A percentile compares a stretch with the other conserved stretches of the same genome.
phyloP scores from a whole-genome alignment of 495 filamentous ascomycete genomes.

The Talaromyces adpressus region DNA sequence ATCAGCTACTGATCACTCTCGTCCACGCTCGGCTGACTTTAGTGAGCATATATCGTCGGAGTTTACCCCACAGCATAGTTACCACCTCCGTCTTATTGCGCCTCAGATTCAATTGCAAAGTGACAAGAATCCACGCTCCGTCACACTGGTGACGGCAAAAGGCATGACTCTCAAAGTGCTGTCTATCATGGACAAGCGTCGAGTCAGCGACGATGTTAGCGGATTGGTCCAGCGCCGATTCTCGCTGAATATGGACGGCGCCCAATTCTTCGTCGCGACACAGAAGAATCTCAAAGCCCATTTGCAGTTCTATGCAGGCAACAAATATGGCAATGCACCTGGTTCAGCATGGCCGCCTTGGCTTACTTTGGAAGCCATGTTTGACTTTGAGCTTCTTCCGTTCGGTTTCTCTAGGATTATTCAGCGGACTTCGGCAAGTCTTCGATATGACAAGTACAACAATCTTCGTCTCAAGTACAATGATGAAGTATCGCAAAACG shows the following conservation, averaged over 20 bases:
- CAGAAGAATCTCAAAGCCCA: conserved; percentile 79
- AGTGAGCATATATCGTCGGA: conserved; percentile 76
- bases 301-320: conserved; percentile 88
- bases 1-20: conserved; percentile 22
- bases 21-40: conserved; percentile 44
- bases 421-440: conserved; percentile 84
- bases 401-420: conserved; percentile 95
- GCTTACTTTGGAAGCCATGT: conserved; percentile 97
- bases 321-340: conserved; percentile 77
- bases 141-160: conserved; percentile 87
- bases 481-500: conserved; percentile 73
- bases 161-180: conserved; percentile 95
- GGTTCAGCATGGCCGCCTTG: conserved; percentile 93
- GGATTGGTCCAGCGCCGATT: conserved; percentile 93
- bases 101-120: conserved; percentile 97
- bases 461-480: conserved; percentile 95
- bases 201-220: conserved; percentile 85
- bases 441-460: conserved; percentile 98
- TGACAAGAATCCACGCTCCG: conserved; percentile 92
- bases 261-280: conserved; percentile 95
- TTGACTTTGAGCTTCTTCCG: conserved; percentile 84
- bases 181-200: conserved; percentile 94
- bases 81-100: conserved; percentile 89
- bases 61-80: conserved; percentile 88
- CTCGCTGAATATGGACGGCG: conserved; percentile 87